A percentile compares a stretch with the other conserved stretches of the same genome.
These are phyloP conservation scores for Chloromonas sp. DNA, from an alignment of 163 green algal species.

Conservation along the genomic window DNA sequence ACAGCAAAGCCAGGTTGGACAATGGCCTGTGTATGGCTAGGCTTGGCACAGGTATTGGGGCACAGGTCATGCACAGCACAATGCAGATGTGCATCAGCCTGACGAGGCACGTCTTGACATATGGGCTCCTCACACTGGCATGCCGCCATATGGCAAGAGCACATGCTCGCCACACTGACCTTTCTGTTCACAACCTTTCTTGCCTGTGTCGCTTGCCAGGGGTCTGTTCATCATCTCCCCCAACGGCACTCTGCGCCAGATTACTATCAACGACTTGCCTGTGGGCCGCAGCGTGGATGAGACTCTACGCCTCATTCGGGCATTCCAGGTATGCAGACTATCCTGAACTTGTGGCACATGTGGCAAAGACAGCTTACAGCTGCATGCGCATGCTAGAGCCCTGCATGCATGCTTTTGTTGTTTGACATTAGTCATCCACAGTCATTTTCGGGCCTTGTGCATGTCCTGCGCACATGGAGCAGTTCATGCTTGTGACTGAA, in stretches of 20 bases:
- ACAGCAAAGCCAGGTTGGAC: no score
- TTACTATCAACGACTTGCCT: constrained; percentile 77
- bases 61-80: no score
- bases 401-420: not conserved
- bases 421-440: not conserved
- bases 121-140: no score
- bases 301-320: constrained; percentile 73
- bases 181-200: no score
- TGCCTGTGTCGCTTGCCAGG: constrained; percentile 15
- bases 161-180: no score
- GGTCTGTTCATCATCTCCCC: constrained; percentile 76
- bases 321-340: constrained; percentile 58
- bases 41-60: no score
- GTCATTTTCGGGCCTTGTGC: no score
- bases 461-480: no score
- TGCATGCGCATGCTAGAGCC: not conserved
- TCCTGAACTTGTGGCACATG: not conserved
- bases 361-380: not conserved
- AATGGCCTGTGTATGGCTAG: no score
- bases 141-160: no score
- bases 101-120: no score
- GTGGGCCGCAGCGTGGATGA: constrained; percentile 77
- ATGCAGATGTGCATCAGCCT: no score
- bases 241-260: constrained; percentile 64
- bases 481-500: not conserved